Conservation (phyloP, 2,329 filamentous ascomycete species). For the Nemania sp. region DNA sequence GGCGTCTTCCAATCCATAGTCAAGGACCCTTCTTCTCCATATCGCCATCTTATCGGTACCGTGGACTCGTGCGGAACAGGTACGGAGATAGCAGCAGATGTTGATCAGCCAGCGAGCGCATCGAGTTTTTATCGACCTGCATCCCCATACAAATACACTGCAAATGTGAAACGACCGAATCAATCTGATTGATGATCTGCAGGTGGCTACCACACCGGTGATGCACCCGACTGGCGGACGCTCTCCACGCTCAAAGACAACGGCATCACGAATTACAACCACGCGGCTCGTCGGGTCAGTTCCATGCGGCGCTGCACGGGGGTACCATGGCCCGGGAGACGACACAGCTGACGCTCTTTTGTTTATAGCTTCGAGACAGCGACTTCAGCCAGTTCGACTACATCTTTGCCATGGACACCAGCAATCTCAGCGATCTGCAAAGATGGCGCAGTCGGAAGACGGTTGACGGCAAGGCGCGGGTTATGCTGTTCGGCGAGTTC, state of each 20-base stretch:
- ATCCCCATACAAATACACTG: not conserved
- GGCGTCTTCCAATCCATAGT: conserved; percentile 81
- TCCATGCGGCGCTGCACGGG: not conserved
- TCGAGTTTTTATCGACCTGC: not conserved
- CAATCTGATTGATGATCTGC: not conserved
- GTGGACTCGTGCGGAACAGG: conserved; percentile 91
- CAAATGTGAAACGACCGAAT: not conserved
- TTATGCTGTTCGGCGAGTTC: conserved; percentile 84
- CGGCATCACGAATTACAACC: conserved; percentile 76
- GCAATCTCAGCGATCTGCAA: conserved; percentile 79
- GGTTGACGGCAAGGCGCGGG: conserved; percentile 61
- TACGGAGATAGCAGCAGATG: conserved; percentile 35
- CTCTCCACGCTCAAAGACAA: conserved; percentile 76
- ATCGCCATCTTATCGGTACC: conserved; percentile 61
- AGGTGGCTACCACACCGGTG: conserved; percentile 82
- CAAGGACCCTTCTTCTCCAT: conserved; percentile 57
- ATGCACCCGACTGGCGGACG: conserved; percentile 79
- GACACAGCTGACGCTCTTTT: not conserved
- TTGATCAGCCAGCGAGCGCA: not conserved
- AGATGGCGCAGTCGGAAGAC: conserved; percentile 61
- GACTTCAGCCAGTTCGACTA: conserved; percentile 92
- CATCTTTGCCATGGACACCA: conserved; percentile 90
- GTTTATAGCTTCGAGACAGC: conserved; percentile 56
- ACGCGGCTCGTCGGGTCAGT: conserved; percentile 74
- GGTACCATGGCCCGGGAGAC: not conserved